A percentile compares a stretch with the other conserved stretches of the same genome.
Conservation (phyloP, 306 rosid species). For the Corylus avellana region DNA sequence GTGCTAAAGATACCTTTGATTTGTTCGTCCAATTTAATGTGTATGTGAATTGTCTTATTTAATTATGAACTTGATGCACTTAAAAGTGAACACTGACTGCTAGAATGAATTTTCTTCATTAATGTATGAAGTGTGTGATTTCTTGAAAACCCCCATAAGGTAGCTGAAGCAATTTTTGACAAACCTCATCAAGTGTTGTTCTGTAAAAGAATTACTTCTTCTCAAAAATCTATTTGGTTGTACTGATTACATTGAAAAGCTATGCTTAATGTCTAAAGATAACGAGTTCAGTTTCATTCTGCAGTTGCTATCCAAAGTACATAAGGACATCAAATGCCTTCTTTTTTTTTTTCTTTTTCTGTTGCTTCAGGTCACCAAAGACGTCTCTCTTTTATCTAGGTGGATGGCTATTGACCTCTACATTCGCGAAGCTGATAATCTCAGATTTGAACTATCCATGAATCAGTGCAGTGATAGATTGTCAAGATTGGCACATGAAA, state of each 20-base stretch:
- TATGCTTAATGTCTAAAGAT: neutral
- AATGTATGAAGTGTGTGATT: neutral
- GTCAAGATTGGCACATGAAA: conserved; percentile 67
- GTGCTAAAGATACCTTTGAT: neutral
- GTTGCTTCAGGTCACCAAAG: conserved; percentile 77
- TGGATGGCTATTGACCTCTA: conserved; percentile 96
- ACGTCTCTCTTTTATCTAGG: conserved; percentile 82
- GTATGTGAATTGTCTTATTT: neutral
- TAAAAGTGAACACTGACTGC: neutral
- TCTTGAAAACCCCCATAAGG: neutral
- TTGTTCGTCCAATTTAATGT: neutral
- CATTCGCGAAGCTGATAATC: conserved; percentile 80
- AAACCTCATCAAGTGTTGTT: neutral
- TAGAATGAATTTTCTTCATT: neutral
- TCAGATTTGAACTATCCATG: conserved; percentile 93
- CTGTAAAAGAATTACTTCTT: neutral
- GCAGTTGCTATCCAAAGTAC: neutral
- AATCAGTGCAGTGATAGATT: conserved; percentile 68
- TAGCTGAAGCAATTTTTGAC: neutral
- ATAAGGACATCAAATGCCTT: neutral
- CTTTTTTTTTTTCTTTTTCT: conserved; percentile 20
- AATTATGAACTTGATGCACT: neutral
- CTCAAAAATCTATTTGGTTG: conserved; percentile 1
- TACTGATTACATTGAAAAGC: neutral
- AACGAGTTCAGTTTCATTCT: neutral